Evolutionary conservation across 2,329 filamentous ascomycete species (phyloP).

Genomic region (Furcasterigmium sp.): DNA sequence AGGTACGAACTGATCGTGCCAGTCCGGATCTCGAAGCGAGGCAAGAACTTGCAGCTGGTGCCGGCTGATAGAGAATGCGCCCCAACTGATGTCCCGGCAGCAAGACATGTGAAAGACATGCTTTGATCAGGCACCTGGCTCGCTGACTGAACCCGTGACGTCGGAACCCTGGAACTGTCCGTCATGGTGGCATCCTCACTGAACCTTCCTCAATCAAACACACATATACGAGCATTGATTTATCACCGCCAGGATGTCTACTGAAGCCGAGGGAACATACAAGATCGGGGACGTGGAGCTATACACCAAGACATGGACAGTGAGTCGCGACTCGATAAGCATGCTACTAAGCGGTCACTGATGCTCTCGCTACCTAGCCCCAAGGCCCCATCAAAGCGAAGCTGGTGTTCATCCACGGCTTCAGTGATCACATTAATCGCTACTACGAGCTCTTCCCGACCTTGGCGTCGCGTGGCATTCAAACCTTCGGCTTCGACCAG

Average conservation of each 20-base stretch:
- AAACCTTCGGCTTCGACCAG: slow-evolving; percentile 77
- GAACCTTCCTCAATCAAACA: too few relatives aligned
- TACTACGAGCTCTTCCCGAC: slow-evolving; percentile 71
- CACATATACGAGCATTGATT: not conserved
- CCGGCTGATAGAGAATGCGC: too few relatives aligned
- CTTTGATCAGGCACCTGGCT: too few relatives aligned
- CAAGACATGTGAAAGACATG: too few relatives aligned
- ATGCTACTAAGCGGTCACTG: not conserved
- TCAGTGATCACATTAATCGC: slow-evolving; percentile 76
- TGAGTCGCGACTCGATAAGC: slow-evolving; percentile 26
- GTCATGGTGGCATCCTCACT: too few relatives aligned
- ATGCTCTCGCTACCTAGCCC: slow-evolving; percentile 48
- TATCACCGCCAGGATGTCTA: slow-evolving; percentile 27
- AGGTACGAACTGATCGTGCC: too few relatives aligned
- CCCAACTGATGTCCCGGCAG: too few relatives aligned
- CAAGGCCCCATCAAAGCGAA: slow-evolving; percentile 58
- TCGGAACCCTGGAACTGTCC: too few relatives aligned
- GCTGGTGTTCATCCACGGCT: slow-evolving; percentile 81
- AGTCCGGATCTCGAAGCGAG: too few relatives aligned
- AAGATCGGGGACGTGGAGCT: slow-evolving; percentile 37
- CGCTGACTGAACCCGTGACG: too few relatives aligned
- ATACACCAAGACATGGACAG: slow-evolving; percentile 55
- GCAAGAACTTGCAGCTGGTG: too few relatives aligned
- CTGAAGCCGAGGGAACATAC: slow-evolving; percentile 45
- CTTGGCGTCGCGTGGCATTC: slow-evolving; percentile 67